A percentile compares a stretch with the other conserved stretches of the same genome.
Conservation (phyloP, 371 early-diverging fungal species). For the Mortierella sp. region DNA sequence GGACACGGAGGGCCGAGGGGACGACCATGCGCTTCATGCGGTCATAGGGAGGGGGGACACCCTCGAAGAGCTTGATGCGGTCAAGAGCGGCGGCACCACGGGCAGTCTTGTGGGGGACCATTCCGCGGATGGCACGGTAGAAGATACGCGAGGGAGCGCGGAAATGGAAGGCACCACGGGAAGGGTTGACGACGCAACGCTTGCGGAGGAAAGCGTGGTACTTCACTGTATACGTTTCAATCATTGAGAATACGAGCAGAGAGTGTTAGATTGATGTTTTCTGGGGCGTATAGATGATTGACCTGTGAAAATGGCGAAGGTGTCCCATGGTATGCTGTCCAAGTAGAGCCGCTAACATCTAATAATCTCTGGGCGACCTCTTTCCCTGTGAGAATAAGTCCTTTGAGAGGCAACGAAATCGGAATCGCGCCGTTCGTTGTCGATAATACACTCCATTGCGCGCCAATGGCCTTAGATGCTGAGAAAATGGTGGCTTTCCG, state of each 20-base stretch:
- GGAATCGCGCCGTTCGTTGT: not conserved
- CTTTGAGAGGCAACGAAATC: not conserved
- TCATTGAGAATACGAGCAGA: not conserved
- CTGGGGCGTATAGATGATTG: not conserved
- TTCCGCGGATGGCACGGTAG: conserved; percentile 98
- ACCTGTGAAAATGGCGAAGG: not conserved
- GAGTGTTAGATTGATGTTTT: not conserved
- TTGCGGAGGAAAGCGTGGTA: conserved; percentile 98
- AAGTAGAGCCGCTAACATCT: not conserved
- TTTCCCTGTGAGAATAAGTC: no score
- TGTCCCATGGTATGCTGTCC: not conserved
- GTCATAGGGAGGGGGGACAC: conserved; percentile 99
- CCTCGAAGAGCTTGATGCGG: conserved; percentile 99
- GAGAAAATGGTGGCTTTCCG: not conserved
- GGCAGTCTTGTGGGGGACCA: conserved; percentile 99
- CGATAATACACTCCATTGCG: not conserved
- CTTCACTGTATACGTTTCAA: conserved; percentile 74
- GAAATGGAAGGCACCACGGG: conserved; percentile 99
- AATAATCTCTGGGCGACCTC: not conserved
- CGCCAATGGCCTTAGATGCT: not conserved
- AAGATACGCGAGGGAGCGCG: conserved; percentile 98
- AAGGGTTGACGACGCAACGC: conserved; percentile 99
- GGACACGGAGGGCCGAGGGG: conserved; percentile 97
- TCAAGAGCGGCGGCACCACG: conserved; percentile 98
- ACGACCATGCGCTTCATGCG: conserved; percentile 97